phyloP scores from a whole-genome alignment of 495 filamentous ascomycete species.

The Xylaria nigripes region DNA sequence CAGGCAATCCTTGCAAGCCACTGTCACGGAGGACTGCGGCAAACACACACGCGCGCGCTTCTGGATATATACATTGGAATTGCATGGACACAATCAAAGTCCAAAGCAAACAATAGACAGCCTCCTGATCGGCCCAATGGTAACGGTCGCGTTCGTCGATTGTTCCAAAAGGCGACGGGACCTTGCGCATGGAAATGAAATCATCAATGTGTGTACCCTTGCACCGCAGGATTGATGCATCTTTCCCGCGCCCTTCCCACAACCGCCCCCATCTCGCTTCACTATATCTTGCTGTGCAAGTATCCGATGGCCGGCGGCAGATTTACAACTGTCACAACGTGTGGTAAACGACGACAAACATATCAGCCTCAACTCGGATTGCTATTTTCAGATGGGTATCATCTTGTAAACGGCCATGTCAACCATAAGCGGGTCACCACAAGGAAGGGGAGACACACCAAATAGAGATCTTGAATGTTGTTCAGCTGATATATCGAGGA shows the following conservation, averaged over 20 bases:
- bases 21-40: background rate
- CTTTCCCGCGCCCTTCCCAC: slow-evolving; percentile 3
- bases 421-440: background rate
- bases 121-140: background rate
- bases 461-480: background rate
- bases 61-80: background rate
- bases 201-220: background rate
- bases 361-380: background rate
- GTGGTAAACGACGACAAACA: slow-evolving; percentile 3
- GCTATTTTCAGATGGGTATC: background rate
- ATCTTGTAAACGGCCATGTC: background rate
- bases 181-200: slow-evolving; percentile 6
- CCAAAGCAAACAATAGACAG: background rate
- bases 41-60: slow-evolving; percentile 11
- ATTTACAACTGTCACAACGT: slow-evolving; percentile 6
- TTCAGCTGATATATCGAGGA: background rate
- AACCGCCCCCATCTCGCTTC: background rate
- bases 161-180: slow-evolving; percentile 2
- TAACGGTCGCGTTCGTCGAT: background rate
- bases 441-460: background rate
- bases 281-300: background rate
- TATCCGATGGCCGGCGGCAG: background rate
- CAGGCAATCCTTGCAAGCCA: background rate
- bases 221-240: slow-evolving; percentile 7
- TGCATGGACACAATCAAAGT: background rate